Base-by-base conservation (phyloP, 2,329 filamentous ascomycete species). In the Truncatella angustata region DNA sequence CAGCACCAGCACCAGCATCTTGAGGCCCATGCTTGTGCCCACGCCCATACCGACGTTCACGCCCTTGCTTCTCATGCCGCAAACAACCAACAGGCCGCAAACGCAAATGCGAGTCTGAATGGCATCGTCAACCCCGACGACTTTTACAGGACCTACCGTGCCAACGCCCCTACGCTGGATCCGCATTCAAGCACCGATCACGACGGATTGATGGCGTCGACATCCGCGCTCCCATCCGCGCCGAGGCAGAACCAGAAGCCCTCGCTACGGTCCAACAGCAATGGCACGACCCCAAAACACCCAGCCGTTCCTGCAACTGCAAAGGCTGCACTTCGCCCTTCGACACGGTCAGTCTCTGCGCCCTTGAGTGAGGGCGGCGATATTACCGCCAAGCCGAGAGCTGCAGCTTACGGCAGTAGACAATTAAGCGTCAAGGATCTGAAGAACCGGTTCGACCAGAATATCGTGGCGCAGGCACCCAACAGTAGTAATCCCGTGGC, bases 341-440 rank as follows among this genome's bases (percentile, higher is more conserved):
- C 67, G 53, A 61, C 71, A 53, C 80, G 83, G 54, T 83, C 82
- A 23, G 77, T 73, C 50, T 85, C 82, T 39, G 81, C 76, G 59
- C 80, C 82, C 35, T 63, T 79, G 47, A 78, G 79, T 54, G 74
- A 75, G 60, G 74, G 69, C 58, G 58, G 67, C 36, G 58, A 59
- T 42, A 58, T 64, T 50, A 58, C 57, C 45, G 56, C 57, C 52
- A 71, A 64, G 55, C 59, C 68, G 48, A 64, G 56, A 55, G 55
- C 59, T 50, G 44, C 61, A 53, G 37, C 50, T 44, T 61, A 70
- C 72, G 58, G 55, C 57, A 62, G 60, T 24, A 64, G 63, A 48
- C 79, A 87, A 58, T 77, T 84, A n/a, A 92, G 87, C 54, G 88
- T 94, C 60, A 90, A 87, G 70, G 89, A 94, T 64, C 76, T 94